phyloP scores from a whole-genome alignment of 139 green algal genomes.

The Closterium sp. region DNA sequence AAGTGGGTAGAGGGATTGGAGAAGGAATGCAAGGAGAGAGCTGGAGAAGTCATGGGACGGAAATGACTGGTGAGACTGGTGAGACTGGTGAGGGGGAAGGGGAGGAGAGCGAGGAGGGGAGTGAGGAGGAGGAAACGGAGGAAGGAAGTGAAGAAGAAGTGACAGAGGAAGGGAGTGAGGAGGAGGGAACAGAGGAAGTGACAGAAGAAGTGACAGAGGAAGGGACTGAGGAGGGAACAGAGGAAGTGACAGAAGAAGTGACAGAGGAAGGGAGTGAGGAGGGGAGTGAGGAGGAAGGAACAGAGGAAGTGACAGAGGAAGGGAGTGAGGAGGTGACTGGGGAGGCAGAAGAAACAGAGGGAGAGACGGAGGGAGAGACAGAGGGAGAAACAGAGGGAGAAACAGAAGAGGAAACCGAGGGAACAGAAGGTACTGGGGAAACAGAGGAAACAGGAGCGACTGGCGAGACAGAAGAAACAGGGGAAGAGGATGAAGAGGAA shows the following conservation, averaged over 20 bases:
- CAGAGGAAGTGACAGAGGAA: background rate
- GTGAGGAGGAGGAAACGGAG: background rate
- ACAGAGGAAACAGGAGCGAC: background rate
- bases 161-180: background rate
- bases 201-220: background rate
- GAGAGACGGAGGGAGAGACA: background rate
- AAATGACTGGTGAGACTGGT: background rate
- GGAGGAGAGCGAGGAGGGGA: constrained; percentile 10
- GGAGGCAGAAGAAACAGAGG: background rate
- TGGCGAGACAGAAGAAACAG: constrained; percentile 3
- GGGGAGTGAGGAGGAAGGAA: background rate
- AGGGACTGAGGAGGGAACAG: background rate
- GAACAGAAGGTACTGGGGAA: background rate
- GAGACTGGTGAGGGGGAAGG: background rate
- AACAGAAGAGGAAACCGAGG: background rate
- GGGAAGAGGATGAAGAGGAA: background rate
- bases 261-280: background rate
- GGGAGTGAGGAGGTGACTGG: background rate
- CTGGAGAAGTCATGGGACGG: background rate
- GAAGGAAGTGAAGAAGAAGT: background rate
- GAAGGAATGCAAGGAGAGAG: background rate
- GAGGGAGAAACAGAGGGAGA: background rate
- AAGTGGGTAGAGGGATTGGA: background rate
- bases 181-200: background rate
- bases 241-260: background rate